Conservation (phyloP, 495 filamentous ascomycete species). For the Talaromyces ruber region DNA sequence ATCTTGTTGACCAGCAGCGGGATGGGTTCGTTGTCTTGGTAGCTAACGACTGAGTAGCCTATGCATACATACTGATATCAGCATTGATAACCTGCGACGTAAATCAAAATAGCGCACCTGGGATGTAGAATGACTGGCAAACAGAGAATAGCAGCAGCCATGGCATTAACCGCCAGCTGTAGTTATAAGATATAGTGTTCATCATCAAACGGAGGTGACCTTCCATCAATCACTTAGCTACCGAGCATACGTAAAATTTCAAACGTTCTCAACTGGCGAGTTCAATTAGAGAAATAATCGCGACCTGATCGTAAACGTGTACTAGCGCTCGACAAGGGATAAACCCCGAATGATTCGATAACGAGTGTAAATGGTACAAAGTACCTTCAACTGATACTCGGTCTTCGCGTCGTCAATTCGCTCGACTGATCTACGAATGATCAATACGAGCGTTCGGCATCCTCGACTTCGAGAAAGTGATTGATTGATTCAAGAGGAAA, state of each 20-base stretch:
- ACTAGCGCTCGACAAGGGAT: background rate
- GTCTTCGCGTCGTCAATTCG: background rate
- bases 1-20: slow-evolving; percentile 93
- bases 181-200: slow-evolving; percentile 4
- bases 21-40: slow-evolving; percentile 69
- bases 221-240: background rate
- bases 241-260: background rate
- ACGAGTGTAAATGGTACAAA: slow-evolving; percentile 55
- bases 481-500: background rate
- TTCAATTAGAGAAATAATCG: slow-evolving; percentile 9
- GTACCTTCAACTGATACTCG: slow-evolving; percentile 27
- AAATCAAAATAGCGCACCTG: slow-evolving; percentile 42
- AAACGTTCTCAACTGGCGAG: background rate
- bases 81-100: background rate
- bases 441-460: background rate
- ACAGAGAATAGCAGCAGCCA: slow-evolving; percentile 34
- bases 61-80: background rate
- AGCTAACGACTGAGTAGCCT: slow-evolving; percentile 76
- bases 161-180: slow-evolving; percentile 21
- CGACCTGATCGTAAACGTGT: background rate
- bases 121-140: slow-evolving; percentile 66
- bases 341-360: slow-evolving; percentile 16
- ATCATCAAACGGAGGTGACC: background rate
- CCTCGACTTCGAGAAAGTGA: background rate
- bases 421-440: background rate